Evolutionary conservation across 1,284 basidiomycete genomes (phyloP).

Genomic region (Trichosporon sp.): DNA sequence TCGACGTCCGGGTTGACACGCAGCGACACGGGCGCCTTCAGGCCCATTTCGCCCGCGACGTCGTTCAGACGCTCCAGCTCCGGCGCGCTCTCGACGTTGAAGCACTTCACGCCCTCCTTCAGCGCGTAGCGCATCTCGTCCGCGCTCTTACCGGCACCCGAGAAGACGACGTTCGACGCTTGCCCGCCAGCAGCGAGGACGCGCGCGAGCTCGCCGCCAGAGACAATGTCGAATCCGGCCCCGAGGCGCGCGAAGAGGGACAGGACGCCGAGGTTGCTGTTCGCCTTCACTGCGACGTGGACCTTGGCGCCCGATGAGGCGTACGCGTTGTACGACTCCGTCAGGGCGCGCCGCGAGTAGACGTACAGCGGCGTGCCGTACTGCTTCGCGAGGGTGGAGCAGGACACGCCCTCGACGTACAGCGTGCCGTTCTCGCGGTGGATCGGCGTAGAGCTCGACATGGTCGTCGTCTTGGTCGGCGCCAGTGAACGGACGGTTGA

Average conservation of each 20-base stretch:
- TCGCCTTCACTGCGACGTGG: slow-evolving; percentile 28
- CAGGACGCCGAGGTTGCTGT: slow-evolving; percentile 28
- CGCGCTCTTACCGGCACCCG: slow-evolving; percentile 24
- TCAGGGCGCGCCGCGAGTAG: slow-evolving; percentile 26
- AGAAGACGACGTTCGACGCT: slow-evolving; percentile 21
- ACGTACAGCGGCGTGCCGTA: slow-evolving; percentile 29
- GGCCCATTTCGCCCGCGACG: slow-evolving; percentile 16
- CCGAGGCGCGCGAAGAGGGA: slow-evolving; percentile 25
- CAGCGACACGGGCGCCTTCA: slow-evolving; percentile 14
- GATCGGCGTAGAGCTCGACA: neutral
- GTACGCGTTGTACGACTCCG: slow-evolving; percentile 18
- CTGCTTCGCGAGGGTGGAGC: neutral
- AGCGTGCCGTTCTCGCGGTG: slow-evolving; percentile 23
- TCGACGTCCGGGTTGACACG: slow-evolving; percentile 28
- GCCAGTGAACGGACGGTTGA: neutral
- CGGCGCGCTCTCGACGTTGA: slow-evolving; percentile 29
- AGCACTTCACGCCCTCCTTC: slow-evolving; percentile 26
- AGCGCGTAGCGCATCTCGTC: slow-evolving; percentile 25
- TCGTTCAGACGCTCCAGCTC: slow-evolving; percentile 23
- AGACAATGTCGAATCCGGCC: slow-evolving; percentile 27
- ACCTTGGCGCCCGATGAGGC: slow-evolving; percentile 14
- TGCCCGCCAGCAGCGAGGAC: slow-evolving; percentile 25
- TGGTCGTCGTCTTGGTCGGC: neutral
- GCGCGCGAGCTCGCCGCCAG: slow-evolving; percentile 25
- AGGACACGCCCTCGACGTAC: slow-evolving; percentile 24